phyloP scores from a whole-genome alignment of 2,329 filamentous ascomycete species.

The Camillea tinctor region DNA sequence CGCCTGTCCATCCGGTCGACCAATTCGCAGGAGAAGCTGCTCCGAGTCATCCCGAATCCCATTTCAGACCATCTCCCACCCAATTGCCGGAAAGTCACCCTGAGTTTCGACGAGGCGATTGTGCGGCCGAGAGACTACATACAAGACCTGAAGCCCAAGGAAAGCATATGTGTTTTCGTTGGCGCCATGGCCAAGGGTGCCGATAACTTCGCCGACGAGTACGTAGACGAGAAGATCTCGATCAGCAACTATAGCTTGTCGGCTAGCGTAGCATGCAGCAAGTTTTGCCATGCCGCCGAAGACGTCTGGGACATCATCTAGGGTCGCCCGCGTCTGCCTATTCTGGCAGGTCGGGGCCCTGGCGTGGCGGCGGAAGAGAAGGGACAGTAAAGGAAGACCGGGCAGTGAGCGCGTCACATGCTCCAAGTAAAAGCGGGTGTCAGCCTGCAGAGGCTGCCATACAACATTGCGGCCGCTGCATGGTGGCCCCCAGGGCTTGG shows the following conservation, averaged over 20 bases:
- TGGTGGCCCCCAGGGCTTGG: conserved; percentile 52
- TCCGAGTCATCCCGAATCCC: conserved; percentile 96
- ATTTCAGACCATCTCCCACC: conserved; percentile 95
- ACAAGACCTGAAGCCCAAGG: conserved; percentile 70
- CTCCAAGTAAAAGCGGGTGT: conserved; percentile 24
- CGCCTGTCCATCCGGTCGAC: conserved; percentile 94
- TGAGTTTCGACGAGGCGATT: conserved; percentile 89
- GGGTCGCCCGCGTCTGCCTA: conserved; percentile 21
- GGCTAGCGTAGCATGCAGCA: conserved; percentile 97
- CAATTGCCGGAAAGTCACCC: conserved; percentile 95
- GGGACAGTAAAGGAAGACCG: conserved; percentile 19
- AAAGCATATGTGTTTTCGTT: conserved; percentile 97
- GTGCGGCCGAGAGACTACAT: conserved; percentile 90
- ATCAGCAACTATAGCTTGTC: conserved; percentile 98
- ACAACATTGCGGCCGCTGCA: conserved; percentile 67
- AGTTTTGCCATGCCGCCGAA: conserved; percentile 97
- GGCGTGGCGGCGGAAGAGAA: conserved; percentile 6
- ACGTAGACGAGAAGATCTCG: conserved; percentile 95
- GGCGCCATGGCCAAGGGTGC: conserved; percentile 97
- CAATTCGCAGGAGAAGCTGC: conserved; percentile 93
- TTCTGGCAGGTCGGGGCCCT: neutral
- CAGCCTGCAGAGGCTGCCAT: conserved; percentile 55
- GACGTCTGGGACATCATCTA: conserved; percentile 94
- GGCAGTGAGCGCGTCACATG: conserved; percentile 32
- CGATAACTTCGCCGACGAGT: conserved; percentile 91